Base-by-base conservation (phyloP, 352 stramenopile genomes). In the Blastocystis sp. region DNA sequence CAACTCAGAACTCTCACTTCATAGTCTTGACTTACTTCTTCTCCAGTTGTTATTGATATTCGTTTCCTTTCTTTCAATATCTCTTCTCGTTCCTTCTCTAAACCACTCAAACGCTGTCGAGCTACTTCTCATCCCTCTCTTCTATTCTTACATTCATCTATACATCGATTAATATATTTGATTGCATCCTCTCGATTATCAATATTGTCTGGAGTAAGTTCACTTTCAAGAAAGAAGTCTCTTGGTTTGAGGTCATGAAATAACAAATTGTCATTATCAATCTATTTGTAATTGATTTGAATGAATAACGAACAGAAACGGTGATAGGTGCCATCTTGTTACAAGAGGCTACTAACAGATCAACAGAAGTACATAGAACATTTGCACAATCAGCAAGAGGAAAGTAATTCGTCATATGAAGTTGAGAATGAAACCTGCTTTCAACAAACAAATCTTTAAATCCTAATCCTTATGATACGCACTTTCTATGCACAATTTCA, bases 401-500 rank as follows among this genome's bases (percentile, higher is more conserved):
- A 71, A 49, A 35, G 24, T 71, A 37, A 1, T 37, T 12, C 9
- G 14, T 11, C 59, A 71, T 66, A 32, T 37, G 57, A 32, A 29
- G 24, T 66, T 66, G 37, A 37, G 57, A 32, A 29, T 37, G 57
- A 57, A 57, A 57, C 49, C 12, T n/a, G n/a, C n/a, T n/a, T n/a
- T n/a, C n/a, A n/a, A n/a, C n/a, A n/a, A n/a, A n/a, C n/a, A n/a
- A n/a, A n/a, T n/a, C n/a, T n/a, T n/a, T n/a, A n/a, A 21, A 57
- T 57, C 11, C 12, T 66, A 14, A 21, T 32, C 6, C 12, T 66
- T 66, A 75, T 24, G 65, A 75, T 21, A 75, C 65, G 37, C 65
- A 75, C 65, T 75, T 75, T 75, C 65, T 69, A 43, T 89, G 86
- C 51, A 95, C 71, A 77, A 95, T 94, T 83, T 67, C 24, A n/a